These are phyloP conservation scores for Chaetomiaceae sp. DNA, from an alignment of 2,329 filamentous ascomycete species.

Conservation along the genomic window DNA sequence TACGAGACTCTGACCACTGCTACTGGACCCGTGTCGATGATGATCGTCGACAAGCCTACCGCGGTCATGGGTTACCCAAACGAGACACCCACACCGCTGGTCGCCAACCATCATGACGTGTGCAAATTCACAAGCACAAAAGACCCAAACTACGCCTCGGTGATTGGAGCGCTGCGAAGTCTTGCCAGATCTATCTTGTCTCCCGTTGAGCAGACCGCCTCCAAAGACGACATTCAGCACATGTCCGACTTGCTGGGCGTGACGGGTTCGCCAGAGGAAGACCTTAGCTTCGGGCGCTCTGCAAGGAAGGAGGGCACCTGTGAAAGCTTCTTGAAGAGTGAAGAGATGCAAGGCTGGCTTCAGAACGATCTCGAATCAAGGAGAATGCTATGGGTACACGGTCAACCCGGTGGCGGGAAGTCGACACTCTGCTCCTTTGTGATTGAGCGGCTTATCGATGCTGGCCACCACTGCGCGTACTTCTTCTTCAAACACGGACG, in stretches of 20 bases:
- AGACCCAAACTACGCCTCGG: conserved; percentile 20
- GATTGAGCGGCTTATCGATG: conserved; percentile 17
- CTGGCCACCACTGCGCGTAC: conserved; percentile 19
- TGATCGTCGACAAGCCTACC: conserved; percentile 24
- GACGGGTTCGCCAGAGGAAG: conserved; percentile 14
- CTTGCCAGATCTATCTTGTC: conserved; percentile 8
- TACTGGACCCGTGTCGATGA: conserved; percentile 12
- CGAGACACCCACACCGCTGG: conserved; percentile 18
- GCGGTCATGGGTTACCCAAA: conserved; percentile 20
- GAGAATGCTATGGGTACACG: background rate
- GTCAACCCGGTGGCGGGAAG: background rate
- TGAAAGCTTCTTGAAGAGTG: conserved; percentile 16
- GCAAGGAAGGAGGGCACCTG: conserved; percentile 15
- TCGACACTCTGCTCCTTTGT: conserved; percentile 14
- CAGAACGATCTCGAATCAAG: too few relatives aligned
- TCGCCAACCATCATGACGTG: conserved; percentile 23
- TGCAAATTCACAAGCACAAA: conserved; percentile 22
- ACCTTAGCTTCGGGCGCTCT: conserved; percentile 20
- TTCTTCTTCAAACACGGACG: conserved; percentile 25
- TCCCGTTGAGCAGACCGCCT: background rate
- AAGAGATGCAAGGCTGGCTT: conserved; percentile 1
- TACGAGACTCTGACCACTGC: conserved; percentile 23
- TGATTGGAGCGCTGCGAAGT: conserved; percentile 17
- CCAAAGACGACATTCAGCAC: background rate
- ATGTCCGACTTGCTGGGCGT: conserved; percentile 6